These are phyloP conservation scores for Paxillus rubicundulus DNA, from an alignment of 768 basidiomycete genomes.

Conservation along the genomic window DNA sequence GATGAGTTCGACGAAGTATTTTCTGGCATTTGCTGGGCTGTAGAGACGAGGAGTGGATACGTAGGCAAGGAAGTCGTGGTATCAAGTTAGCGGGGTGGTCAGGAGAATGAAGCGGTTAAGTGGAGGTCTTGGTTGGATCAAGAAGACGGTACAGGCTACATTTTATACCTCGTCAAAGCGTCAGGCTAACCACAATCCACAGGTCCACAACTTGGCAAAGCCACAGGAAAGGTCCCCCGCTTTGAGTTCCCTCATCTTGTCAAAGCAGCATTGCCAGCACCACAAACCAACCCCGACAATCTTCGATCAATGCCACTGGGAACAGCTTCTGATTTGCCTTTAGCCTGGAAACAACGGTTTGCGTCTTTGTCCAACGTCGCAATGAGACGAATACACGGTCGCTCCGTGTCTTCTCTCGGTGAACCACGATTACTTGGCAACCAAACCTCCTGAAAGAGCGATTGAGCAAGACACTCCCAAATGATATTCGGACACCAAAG, in stretches of 20 bases:
- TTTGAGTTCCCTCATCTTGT: neutral
- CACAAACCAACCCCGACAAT: slow-evolving; percentile 5
- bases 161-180: slow-evolving; percentile 25
- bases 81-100: neutral
- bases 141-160: neutral
- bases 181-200: neutral
- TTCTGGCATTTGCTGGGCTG: slow-evolving; percentile 7
- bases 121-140: neutral
- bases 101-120: neutral
- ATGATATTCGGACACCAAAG: neutral
- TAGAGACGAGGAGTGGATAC: slow-evolving; percentile 18
- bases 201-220: slow-evolving; percentile 1
- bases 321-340: neutral
- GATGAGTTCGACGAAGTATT: slow-evolving; percentile 24
- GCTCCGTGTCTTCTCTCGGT: neutral
- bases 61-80: slow-evolving; percentile 18
- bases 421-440: neutral
- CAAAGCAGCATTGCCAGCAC: slow-evolving; percentile 1
- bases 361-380: neutral
- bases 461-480: slow-evolving; percentile 1
- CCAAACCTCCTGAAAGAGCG: slow-evolving; percentile 1
- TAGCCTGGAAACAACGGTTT: slow-evolving; percentile 5
- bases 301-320: neutral
- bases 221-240: neutral
- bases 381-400: neutral